These are phyloP conservation scores for Tripidium arundinaceum DNA, from an alignment of 202 grass and related monocot genomes.

Conservation along the genomic window DNA sequence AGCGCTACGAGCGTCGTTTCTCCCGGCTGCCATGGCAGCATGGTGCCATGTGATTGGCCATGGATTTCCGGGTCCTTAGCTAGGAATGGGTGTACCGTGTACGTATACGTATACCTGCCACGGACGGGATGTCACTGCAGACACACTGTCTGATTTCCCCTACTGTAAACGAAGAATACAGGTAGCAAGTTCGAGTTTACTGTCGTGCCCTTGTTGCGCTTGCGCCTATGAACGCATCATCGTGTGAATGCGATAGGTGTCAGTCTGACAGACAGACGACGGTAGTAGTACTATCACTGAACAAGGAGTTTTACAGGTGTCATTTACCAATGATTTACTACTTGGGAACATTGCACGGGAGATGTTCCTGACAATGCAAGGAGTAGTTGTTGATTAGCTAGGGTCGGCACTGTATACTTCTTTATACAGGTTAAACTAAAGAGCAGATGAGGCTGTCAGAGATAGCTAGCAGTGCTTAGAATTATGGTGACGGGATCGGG, in stretches of 20 bases:
- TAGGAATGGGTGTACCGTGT: neutral
- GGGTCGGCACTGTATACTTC: neutral
- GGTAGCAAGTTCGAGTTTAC: no score
- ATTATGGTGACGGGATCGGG: conserved; percentile 17
- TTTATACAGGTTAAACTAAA: neutral
- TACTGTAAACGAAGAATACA: no score
- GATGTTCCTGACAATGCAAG: neutral
- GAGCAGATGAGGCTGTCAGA: neutral
- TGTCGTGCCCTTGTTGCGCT: no score
- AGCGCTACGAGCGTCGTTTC: conserved; percentile 11
- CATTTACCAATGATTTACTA: neutral
- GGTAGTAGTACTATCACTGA: neutral
- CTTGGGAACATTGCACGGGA: neutral
- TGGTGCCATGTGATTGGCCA: conserved; percentile 42
- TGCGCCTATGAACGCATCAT: no score
- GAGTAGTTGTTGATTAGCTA: neutral
- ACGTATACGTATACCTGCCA: neutral
- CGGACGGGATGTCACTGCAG: no score
- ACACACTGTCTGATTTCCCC: no score
- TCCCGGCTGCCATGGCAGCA: conserved; percentile 15
- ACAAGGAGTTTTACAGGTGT: neutral
- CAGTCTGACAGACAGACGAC: neutral
- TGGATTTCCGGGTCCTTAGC: conserved; percentile 34
- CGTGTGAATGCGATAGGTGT: no score
- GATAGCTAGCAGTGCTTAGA: neutral